Evolutionary conservation across 306 rosid species (phyloP), one percentile per base, ranked within the genome.

Genomic region (Vigna reflexopilosa): DNA sequence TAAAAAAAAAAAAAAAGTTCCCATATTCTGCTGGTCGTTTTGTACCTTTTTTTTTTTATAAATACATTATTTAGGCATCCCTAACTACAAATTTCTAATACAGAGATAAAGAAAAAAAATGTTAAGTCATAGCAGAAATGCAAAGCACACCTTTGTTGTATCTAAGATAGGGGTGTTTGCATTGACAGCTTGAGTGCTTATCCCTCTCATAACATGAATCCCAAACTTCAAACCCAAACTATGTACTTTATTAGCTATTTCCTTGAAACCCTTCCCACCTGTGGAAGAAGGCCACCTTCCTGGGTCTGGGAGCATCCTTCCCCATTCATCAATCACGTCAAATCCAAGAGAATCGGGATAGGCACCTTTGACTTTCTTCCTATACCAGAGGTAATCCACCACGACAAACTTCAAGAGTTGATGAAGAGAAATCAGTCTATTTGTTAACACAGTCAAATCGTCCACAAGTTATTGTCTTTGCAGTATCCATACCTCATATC

Each of bases 361-460:
- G 68, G 99, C 99, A 45, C 99, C 99, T 2, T 85, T 77, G 65
- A 90, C 92, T 76, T 84, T 86, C 83, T 80, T 87, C 84, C 99
- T 91, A 85, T 93, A 96, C 99, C 98, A 96, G 22, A 96, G 97
- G 87, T 79, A 96, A 89, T 96, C 99, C 88, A 91, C 97, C 79
- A 96, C 94, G 77, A 87, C 99, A 86, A 77, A 96, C 99, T 96
- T 75, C 88, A 86, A 28, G 72, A 84, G 17, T 84, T 62, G 63
- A 59, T 14, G 66, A n/a, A 32, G 50, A 73, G 36, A 77, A 74
- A 80, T 61, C 62, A 66, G 58, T 42, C 62, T 67, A 67, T 65
- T 56, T 69, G 49, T 58, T 19, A 67, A 67, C 22, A 42, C 70
- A 59, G 50, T 72, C 22, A 77, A 67, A 71, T 70, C 47, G 64